phyloP scores from a whole-genome alignment of 768 basidiomycete species.

The Termitomyces titanicus region DNA sequence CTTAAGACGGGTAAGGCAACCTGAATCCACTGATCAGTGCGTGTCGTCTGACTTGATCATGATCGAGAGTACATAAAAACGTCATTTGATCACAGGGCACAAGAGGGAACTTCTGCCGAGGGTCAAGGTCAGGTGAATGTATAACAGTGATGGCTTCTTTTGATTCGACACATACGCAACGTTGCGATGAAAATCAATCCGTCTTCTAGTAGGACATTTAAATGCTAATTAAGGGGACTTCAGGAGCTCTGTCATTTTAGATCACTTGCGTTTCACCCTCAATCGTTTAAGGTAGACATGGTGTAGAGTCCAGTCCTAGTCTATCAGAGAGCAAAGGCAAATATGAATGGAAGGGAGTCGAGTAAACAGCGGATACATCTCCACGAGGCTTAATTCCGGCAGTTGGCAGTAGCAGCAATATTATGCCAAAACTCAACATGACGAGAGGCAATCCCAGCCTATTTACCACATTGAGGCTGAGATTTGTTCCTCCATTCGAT shows the following conservation, averaged over 20 bases:
- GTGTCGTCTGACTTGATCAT: slow-evolving; percentile 12
- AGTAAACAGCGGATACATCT: neutral
- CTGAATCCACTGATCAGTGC: neutral
- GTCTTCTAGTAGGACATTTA: neutral
- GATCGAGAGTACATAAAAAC: slow-evolving; percentile 9
- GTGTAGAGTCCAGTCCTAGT: neutral
- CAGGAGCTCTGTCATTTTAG: neutral
- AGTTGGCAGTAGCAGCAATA: neutral
- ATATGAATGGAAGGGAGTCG: neutral
- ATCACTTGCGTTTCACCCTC: neutral
- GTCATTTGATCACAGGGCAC: slow-evolving; percentile 11
- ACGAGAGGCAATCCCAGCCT: neutral
- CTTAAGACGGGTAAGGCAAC: slow-evolving; percentile 4
- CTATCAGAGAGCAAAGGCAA: neutral
- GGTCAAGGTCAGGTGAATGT: slow-evolving; percentile 3
- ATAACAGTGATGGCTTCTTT: neutral
- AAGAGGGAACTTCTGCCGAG: neutral
- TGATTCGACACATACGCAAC: neutral
- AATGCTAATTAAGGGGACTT: neutral
- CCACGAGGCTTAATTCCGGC: neutral
- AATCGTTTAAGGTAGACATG: neutral
- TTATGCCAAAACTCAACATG: neutral
- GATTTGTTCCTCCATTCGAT: neutral
- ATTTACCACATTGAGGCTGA: neutral
- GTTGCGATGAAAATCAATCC: neutral